A percentile compares a stretch with the other conserved stretches of the same genome.
These are phyloP conservation scores for Stachybotrys chlorohalonatus DNA, from an alignment of 2,329 filamentous ascomycete genomes.

Conservation along the genomic window DNA sequence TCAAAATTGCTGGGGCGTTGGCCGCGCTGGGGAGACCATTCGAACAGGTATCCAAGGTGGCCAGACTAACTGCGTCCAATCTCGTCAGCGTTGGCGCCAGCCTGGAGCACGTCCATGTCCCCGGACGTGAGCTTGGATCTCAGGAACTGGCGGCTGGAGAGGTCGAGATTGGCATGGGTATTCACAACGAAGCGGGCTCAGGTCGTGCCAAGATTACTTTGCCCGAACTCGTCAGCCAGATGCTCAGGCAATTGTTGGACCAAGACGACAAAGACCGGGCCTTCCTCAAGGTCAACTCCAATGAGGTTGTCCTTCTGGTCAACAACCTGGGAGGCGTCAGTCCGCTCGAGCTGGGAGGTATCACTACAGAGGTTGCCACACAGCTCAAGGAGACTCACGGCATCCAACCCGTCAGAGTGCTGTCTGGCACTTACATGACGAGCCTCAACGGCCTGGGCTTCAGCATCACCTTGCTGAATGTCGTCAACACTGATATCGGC, in stretches of 20 bases:
- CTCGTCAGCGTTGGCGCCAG: slow-evolving; percentile 79
- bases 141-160: slow-evolving; percentile 46
- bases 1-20: slow-evolving; percentile 80
- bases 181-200: slow-evolving; percentile 61
- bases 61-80: slow-evolving; percentile 63
- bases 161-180: slow-evolving; percentile 66
- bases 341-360: slow-evolving; percentile 61
- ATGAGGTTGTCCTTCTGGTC: slow-evolving; percentile 59
- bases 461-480: slow-evolving; percentile 61
- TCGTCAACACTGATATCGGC: slow-evolving; percentile 47
- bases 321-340: slow-evolving; percentile 73
- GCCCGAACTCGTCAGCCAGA: slow-evolving; percentile 47
- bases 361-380: slow-evolving; percentile 57
- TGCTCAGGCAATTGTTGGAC: slow-evolving; percentile 63
- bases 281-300: slow-evolving; percentile 53
- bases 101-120: slow-evolving; percentile 86
- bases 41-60: slow-evolving; percentile 63
- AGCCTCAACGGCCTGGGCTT: slow-evolving; percentile 70
- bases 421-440: slow-evolving; percentile 69
- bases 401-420: slow-evolving; percentile 54
- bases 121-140: slow-evolving; percentile 56
- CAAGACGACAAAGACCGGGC: slow-evolving; percentile 58
- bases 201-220: slow-evolving; percentile 42
- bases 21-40: slow-evolving; percentile 62
- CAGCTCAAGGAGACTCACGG: slow-evolving; percentile 50